These are phyloP conservation scores for Persicaria maculosa DNA, from an alignment of 148 eudicot genomes.

Conservation along the genomic window DNA sequence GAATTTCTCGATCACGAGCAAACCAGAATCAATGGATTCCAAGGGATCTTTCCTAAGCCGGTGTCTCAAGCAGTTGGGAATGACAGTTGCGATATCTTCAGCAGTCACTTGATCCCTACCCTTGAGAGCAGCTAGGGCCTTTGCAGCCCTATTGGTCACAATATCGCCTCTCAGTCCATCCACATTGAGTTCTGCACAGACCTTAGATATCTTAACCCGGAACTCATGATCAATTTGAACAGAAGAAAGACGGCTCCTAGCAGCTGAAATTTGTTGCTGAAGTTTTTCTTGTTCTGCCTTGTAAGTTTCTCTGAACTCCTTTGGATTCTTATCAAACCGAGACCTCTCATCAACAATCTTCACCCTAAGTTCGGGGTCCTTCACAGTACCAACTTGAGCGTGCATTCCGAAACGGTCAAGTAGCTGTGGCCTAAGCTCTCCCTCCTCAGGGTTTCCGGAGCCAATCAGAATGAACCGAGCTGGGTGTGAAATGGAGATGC, in stretches of 20 bases:
- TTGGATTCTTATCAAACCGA: constrained; percentile 72
- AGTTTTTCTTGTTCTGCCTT: constrained; percentile 68
- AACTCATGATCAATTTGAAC: constrained; percentile 80
- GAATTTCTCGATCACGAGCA: constrained; percentile 88
- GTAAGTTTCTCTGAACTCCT: constrained; percentile 67
- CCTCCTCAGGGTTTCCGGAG: constrained; percentile 91
- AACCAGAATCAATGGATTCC: constrained; percentile 90
- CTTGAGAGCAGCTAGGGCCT: constrained; percentile 86
- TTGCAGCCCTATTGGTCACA: constrained; percentile 89
- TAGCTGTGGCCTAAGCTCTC: constrained; percentile 82
- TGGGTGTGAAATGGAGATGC: constrained; percentile 93
- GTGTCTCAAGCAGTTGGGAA: constrained; percentile 91
- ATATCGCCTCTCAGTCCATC: constrained; percentile 95
- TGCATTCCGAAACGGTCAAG: constrained; percentile 97
- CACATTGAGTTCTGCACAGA: constrained; percentile 87
- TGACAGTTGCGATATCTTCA: constrained; percentile 92
- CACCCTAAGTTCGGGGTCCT: constrained; percentile 89
- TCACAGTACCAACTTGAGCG: constrained; percentile 91
- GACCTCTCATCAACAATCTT: constrained; percentile 93
- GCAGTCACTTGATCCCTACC: constrained; percentile 68
- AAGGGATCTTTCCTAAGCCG: constrained; percentile 91
- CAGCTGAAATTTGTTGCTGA: constrained; percentile 51
- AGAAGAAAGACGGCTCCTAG: constrained; percentile 52
- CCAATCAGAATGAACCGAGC: constrained; percentile 85
- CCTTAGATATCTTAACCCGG: constrained; percentile 81